Conservation (phyloP, 768 basidiomycete species). For the Lactarius hatsudake region DNA sequence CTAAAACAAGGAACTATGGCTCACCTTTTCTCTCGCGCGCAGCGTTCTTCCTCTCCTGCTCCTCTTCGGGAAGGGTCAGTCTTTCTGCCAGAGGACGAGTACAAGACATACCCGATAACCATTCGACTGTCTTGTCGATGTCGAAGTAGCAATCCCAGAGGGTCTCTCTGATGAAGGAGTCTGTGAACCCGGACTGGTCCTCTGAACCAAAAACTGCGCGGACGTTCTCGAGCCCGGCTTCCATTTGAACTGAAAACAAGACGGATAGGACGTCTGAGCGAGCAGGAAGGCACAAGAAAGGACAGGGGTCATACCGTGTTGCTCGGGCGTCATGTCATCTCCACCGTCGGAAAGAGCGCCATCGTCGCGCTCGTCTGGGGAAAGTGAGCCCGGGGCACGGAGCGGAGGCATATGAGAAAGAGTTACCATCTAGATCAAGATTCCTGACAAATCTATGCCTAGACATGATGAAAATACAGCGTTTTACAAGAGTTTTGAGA, state of each 20-base stretch:
- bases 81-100: background rate
- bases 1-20: slow-evolving; percentile 42
- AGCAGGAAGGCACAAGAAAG: background rate
- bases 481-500: slow-evolving; percentile 26
- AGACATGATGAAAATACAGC: slow-evolving; percentile 57
- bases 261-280: slow-evolving; percentile 18
- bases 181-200: slow-evolving; percentile 63
- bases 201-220: slow-evolving; percentile 64
- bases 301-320: slow-evolving; percentile 66
- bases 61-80: slow-evolving; percentile 46
- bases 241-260: slow-evolving; percentile 55
- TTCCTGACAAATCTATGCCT: slow-evolving; percentile 89
- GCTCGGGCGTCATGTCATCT: slow-evolving; percentile 79
- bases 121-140: slow-evolving; percentile 69
- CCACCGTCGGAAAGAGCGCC: slow-evolving; percentile 72
- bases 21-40: slow-evolving; percentile 85
- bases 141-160: slow-evolving; percentile 91
- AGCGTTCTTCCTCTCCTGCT: slow-evolving; percentile 58
- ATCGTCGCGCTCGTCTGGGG: slow-evolving; percentile 83
- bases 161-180: slow-evolving; percentile 69
- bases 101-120: slow-evolving; percentile 61
- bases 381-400: slow-evolving; percentile 10
- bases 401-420: background rate
- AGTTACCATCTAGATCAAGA: slow-evolving; percentile 69
- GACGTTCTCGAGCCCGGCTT: slow-evolving; percentile 66